phyloP scores from a whole-genome alignment of 257 asterid species.

The Solanum paucissectum region DNA sequence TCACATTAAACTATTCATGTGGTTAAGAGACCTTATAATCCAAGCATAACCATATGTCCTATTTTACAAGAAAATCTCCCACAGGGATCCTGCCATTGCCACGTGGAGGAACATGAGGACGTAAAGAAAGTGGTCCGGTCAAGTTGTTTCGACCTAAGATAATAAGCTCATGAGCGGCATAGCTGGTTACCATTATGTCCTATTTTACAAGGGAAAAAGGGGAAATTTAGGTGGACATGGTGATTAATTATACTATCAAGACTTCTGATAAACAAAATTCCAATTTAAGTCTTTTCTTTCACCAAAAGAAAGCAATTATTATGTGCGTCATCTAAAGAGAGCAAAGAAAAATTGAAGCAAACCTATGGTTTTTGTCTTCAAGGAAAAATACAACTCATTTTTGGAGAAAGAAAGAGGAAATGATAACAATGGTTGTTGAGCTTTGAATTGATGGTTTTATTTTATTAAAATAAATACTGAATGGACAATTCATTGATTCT shows the following conservation, averaged over 20 bases:
- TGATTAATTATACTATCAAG: not conserved
- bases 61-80: too few species aligned
- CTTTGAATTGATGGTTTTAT: not conserved
- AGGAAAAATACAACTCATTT: not conserved
- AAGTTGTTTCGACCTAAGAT: not conserved
- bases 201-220: not conserved
- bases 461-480: not conserved
- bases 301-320: not conserved
- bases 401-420: not conserved
- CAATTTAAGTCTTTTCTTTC: not conserved
- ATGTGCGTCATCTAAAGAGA: not conserved
- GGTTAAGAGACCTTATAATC: not conserved
- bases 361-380: not conserved
- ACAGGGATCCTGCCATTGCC: not conserved
- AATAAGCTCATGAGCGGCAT: not conserved
- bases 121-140: not conserved
- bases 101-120: not conserved
- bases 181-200: not conserved
- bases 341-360: not conserved
- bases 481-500: not conserved
- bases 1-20: not conserved
- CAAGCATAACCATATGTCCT: not conserved
- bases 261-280: not conserved
- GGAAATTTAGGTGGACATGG: not conserved
- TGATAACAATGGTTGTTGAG: not conserved